Conservation (phyloP, 805 yeast genomes). For the Candida lessepsii region DNA sequence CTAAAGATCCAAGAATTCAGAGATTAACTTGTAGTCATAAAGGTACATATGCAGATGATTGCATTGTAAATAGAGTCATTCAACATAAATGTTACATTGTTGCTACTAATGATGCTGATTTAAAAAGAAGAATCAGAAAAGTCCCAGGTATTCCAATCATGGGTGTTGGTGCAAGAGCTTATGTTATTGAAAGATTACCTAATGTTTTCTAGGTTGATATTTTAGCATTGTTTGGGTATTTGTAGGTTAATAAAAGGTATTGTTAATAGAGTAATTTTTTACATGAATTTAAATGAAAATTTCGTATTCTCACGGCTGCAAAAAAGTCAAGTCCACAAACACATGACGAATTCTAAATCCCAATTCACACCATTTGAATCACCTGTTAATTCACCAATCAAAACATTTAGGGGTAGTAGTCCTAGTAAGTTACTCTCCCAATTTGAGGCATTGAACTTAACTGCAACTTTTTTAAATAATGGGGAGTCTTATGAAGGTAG, state of each 20-base stretch:
- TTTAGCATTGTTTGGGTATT: too few species aligned
- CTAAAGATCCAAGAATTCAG: slow-evolving; percentile 89
- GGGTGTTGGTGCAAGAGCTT: slow-evolving; percentile 94
- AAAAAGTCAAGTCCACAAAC: slow-evolving; percentile 4
- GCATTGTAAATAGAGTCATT: slow-evolving; percentile 86
- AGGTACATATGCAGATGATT: slow-evolving; percentile 98
- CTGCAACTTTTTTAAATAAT: slow-evolving; percentile 1
- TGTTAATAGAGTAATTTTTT: too few species aligned
- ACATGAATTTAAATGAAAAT: too few species aligned
- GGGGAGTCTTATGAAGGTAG: background rate
- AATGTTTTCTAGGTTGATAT: slow-evolving; percentile 86
- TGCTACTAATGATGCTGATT: slow-evolving; percentile 96
- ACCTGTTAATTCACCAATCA: background rate
- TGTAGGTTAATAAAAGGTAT: too few species aligned
- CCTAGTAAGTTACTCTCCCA: slow-evolving; percentile 2
- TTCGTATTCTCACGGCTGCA: slow-evolving; percentile 7
- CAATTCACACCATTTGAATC: background rate
- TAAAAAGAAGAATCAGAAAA: slow-evolving; percentile 90
- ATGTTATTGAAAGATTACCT: slow-evolving; percentile 91
- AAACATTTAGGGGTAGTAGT: background rate
- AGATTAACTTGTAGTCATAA: slow-evolving; percentile 87
- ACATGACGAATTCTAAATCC: slow-evolving; percentile 1
- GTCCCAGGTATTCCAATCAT: slow-evolving; percentile 96
- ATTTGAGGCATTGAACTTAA: background rate
- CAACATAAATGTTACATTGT: slow-evolving; percentile 97